Evolutionary conservation across 441 rosid genomes (phyloP).

Genomic region (Flueggea neowawraea): DNA sequence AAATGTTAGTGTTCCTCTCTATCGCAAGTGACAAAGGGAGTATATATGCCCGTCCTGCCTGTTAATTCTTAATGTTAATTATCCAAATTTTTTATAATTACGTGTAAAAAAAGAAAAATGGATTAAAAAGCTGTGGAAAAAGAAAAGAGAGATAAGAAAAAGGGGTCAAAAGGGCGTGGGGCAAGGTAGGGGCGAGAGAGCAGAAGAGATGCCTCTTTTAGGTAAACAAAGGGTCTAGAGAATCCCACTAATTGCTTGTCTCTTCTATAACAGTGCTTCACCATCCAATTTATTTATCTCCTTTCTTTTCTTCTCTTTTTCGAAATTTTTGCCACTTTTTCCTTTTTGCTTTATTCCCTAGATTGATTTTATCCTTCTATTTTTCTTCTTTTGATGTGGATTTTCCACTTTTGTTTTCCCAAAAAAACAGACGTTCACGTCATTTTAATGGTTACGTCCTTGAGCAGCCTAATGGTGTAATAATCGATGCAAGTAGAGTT

Average conservation of each 20-base stretch:
- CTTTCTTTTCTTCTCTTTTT: neutral
- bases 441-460: too few species aligned
- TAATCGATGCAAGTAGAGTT: too few species aligned
- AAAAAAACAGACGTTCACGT: too few species aligned
- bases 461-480: too few species aligned
- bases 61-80: too few species aligned
- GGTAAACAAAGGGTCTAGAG: constrained; percentile 10
- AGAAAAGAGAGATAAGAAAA: neutral
- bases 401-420: constrained; percentile 8
- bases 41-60: too few species aligned
- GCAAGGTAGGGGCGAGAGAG: neutral
- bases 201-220: neutral
- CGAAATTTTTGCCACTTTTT: neutral
- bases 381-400: constrained; percentile 18
- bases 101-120: neutral
- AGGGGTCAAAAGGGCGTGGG: constrained; percentile 11
- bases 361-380: constrained; percentile 1
- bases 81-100: too few species aligned
- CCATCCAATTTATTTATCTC: neutral
- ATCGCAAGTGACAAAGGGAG: too few species aligned
- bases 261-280: constrained; percentile 10
- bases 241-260: constrained; percentile 52
- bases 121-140: too few species aligned
- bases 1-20: too few species aligned
- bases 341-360: constrained; percentile 16